Conservation (phyloP, 169 alveolate species). For the Plasmodium cynomolgi region DNA sequence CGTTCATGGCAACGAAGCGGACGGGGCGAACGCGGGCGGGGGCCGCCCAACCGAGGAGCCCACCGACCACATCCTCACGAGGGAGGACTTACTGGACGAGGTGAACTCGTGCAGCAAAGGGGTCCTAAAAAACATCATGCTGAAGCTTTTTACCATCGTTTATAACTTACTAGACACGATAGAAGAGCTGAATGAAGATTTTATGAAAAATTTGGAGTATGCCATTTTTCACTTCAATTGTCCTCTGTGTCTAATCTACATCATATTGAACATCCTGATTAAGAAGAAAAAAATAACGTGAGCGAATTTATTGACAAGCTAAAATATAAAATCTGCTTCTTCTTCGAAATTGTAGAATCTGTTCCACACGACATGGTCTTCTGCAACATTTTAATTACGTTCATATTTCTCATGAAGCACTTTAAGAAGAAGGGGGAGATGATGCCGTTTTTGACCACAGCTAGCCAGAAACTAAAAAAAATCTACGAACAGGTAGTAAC, state of each 20-base stretch:
- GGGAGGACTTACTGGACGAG: constrained; percentile 21
- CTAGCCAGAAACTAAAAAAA: constrained; percentile 4
- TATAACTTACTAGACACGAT: constrained; percentile 36
- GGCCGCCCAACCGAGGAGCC: neutral
- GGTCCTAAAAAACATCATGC: constrained; percentile 44
- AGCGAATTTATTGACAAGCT: constrained; percentile 47
- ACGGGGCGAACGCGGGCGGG: neutral
- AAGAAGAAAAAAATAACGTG: constrained; percentile 36
- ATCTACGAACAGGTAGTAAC: neutral
- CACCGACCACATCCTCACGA: constrained; percentile 13
- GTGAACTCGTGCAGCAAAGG: constrained; percentile 12
- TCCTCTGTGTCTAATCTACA: constrained; percentile 52
- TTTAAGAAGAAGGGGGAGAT: constrained; percentile 28
- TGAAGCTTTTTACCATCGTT: constrained; percentile 49
- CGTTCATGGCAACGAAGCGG: no score
- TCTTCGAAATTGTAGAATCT: constrained; percentile 34
- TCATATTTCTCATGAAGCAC: constrained; percentile 41
- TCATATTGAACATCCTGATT: constrained; percentile 39
- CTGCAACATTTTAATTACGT: constrained; percentile 50
- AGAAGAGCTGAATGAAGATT: constrained; percentile 24
- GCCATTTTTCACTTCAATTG: constrained; percentile 46
- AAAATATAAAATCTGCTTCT: constrained; percentile 24
- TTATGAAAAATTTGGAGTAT: constrained; percentile 28
- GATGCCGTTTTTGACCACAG: constrained; percentile 15
- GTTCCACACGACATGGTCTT: constrained; percentile 17